Evolutionary conservation across 1,284 basidiomycete genomes (phyloP).

Genomic region (Anthracocystis setariae): DNA sequence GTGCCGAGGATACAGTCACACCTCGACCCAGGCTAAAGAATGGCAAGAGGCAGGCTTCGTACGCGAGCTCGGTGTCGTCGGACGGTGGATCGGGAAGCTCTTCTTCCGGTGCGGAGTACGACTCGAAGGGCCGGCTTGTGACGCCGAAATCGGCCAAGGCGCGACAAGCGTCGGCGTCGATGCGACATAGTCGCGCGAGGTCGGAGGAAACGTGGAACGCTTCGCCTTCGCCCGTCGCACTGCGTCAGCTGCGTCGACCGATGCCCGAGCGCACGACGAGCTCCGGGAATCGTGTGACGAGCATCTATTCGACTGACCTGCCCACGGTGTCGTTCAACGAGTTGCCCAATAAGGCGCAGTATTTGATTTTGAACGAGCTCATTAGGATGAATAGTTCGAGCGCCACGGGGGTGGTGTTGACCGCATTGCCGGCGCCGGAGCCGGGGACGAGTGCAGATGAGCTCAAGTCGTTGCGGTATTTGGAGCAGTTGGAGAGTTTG

Average conservation of each 20-base stretch:
- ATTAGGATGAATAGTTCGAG: conserved; percentile 60
- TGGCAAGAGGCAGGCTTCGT: conserved; percentile 23
- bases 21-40: conserved; percentile 20
- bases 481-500: conserved; percentile 62
- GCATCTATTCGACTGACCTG: conserved; percentile 33
- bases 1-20: conserved; percentile 8
- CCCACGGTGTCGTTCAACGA: conserved; percentile 63
- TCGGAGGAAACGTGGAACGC: conserved; percentile 20
- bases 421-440: conserved; percentile 64
- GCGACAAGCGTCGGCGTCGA: conserved; percentile 17
- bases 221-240: conserved; percentile 12
- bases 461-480: conserved; percentile 52
- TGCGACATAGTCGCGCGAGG: conserved; percentile 22
- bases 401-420: conserved; percentile 62
- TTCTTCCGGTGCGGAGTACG: conserved; percentile 30
- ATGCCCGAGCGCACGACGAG: conserved; percentile 3
- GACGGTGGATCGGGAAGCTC: conserved; percentile 27
- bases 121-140: conserved; percentile 23
- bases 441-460: conserved; percentile 58
- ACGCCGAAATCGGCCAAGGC: conserved; percentile 7
- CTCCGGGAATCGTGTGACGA: conserved; percentile 7
- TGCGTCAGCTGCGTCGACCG: conserved; percentile 15
- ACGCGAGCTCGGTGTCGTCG: conserved; percentile 28
- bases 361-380: conserved; percentile 65
- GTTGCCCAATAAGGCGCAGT: conserved; percentile 66